These are phyloP conservation scores for Nymphaea thermarum DNA, from an alignment of 164 flowering plant genomes.

Conservation along the genomic window DNA sequence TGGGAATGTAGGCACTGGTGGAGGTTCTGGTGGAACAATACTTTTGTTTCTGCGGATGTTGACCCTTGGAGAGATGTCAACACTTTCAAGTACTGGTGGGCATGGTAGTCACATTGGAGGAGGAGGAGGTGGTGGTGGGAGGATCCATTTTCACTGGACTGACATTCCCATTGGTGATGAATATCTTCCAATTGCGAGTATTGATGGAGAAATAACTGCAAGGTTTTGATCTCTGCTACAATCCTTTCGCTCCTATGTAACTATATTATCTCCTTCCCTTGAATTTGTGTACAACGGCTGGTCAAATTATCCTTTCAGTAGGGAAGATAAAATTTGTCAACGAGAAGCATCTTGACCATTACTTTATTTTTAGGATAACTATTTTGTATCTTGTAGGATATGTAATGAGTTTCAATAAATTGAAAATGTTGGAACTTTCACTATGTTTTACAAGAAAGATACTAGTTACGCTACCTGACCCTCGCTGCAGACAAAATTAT, in stretches of 20 bases:
- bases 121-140: conserved; percentile 95
- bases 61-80: conserved; percentile 36
- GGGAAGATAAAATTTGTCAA: no score
- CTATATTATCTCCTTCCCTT: no score
- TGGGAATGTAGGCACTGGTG: conserved; percentile 52
- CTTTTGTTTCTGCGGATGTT: conserved; percentile 60
- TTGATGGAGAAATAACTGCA: conserved; percentile 41
- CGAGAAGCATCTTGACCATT: no score
- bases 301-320: no score
- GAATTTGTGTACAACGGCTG: no score
- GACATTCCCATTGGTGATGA: conserved; percentile 70
- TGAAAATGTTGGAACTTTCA: no score
- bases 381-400: no score
- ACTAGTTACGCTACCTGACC: no score
- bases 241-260: background rate
- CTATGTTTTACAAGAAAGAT: no score
- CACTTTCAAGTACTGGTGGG: conserved; percentile 73
- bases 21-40: conserved; percentile 96
- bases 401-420: no score
- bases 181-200: conserved; percentile 55
- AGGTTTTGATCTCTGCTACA: conserved; percentile 29
- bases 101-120: conserved; percentile 61
- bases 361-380: no score
- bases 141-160: conserved; percentile 91
- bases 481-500: no score